Percentiles rank a stretch among this genome's conserved stretches.
phyloP scores from a whole-genome alignment of 2,329 filamentous ascomycete species.

The Emergomyces pasteurianus region DNA sequence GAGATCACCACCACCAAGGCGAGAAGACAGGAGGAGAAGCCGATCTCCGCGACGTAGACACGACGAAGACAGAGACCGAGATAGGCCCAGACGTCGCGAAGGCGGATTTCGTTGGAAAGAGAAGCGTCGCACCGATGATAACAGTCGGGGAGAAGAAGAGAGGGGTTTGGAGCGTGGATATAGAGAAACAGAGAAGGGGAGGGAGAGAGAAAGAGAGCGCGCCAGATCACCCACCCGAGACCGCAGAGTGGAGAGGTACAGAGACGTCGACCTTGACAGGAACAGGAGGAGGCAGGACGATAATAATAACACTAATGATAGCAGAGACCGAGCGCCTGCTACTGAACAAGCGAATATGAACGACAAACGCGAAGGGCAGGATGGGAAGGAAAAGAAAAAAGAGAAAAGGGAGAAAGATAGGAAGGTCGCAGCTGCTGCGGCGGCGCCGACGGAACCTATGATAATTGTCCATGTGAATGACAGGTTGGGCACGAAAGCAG shows the following conservation, averaged over 20 bases:
- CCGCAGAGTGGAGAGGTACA: slow-evolving; percentile 17
- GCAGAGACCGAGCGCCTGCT: not conserved
- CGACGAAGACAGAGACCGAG: slow-evolving; percentile 24
- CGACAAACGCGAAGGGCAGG: slow-evolving; percentile 13
- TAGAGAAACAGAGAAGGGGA: slow-evolving; percentile 15
- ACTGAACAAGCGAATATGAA: slow-evolving; percentile 13
- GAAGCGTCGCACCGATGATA: slow-evolving; percentile 37
- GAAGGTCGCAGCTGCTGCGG: slow-evolving; percentile 22
- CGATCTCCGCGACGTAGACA: slow-evolving; percentile 30
- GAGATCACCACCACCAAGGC: slow-evolving; percentile 15
- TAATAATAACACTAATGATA: slow-evolving; percentile 13
- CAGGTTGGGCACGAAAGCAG: slow-evolving; percentile 87
- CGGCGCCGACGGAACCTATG: slow-evolving; percentile 61
- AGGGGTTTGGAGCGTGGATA: slow-evolving; percentile 44
- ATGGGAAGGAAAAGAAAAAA: slow-evolving; percentile 30
- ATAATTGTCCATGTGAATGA: slow-evolving; percentile 93
- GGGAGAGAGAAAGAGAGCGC: slow-evolving; percentile 15
- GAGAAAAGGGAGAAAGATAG: slow-evolving; percentile 30
- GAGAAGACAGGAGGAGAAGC: slow-evolving; percentile 28
- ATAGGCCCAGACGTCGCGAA: slow-evolving; percentile 10
- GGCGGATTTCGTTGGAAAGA: slow-evolving; percentile 39
- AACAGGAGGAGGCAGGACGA: slow-evolving; percentile 16
- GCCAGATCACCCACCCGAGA: slow-evolving; percentile 28
- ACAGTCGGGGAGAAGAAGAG: slow-evolving; percentile 31
- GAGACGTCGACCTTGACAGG: slow-evolving; percentile 14